A percentile compares a stretch with the other conserved stretches of the same genome.
Evolutionary conservation across 2,329 filamentous ascomycete species (phyloP).

Genomic region (Cercospora brassicicola): DNA sequence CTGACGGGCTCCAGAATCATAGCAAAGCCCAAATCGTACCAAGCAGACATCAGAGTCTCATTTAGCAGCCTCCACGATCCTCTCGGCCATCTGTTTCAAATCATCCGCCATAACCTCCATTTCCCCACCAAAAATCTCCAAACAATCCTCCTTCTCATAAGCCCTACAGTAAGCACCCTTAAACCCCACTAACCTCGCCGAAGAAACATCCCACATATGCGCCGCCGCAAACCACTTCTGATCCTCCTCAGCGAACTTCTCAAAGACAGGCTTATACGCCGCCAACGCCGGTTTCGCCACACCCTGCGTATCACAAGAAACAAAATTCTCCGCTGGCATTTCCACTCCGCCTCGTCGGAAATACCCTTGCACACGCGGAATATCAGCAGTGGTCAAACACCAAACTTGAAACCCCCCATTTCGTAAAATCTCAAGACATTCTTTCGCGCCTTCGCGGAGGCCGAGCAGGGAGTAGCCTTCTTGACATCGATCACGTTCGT

Average conservation of each 20-base stretch:
- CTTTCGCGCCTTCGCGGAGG: constrained; percentile 44
- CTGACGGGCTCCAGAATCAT: too few species aligned
- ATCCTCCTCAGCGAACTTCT: constrained; percentile 43
- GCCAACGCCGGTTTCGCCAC: constrained; percentile 54
- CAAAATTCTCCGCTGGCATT: constrained; percentile 53
- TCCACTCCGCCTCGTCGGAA: constrained; percentile 52
- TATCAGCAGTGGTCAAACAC: constrained; percentile 56
- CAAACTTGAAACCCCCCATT: constrained; percentile 54
- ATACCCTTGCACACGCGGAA: constrained; percentile 53
- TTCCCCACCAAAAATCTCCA: constrained; percentile 51
- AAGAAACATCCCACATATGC: constrained; percentile 59
- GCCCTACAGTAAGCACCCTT: constrained; percentile 56
- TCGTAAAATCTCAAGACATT: constrained; percentile 48
- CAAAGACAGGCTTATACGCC: constrained; percentile 50
- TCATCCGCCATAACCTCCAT: constrained; percentile 55
- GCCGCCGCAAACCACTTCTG: constrained; percentile 59
- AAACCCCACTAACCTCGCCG: constrained; percentile 39
- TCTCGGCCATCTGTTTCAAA: constrained; percentile 52
- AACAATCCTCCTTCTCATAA: constrained; percentile 54
- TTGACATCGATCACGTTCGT: constrained; percentile 46
- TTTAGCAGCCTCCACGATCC: constrained; percentile 16
- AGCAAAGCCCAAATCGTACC: too few species aligned
- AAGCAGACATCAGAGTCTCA: too few species aligned
- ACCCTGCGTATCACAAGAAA: constrained; percentile 52
- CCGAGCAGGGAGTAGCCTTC: constrained; percentile 41